Conservation (phyloP, 2,329 filamentous ascomycete species). For the Microthyrium microscopicum region DNA sequence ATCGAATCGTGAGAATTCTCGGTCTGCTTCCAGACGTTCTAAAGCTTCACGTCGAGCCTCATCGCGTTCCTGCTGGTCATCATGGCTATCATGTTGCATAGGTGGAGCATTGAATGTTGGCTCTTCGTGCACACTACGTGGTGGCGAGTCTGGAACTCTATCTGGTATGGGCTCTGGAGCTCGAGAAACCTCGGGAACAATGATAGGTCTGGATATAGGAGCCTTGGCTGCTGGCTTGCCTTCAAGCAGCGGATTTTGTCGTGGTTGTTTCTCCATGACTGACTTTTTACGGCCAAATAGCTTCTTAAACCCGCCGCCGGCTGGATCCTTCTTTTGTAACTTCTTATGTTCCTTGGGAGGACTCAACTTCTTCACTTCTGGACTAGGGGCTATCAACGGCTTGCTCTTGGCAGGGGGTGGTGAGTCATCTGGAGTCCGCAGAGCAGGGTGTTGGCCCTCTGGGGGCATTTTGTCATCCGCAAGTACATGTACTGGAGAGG, state of each 20-base stretch:
- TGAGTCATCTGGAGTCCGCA: constrained; percentile 19
- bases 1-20: constrained; percentile 56
- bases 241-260: not conserved
- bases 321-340: constrained; percentile 14
- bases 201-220: not conserved
- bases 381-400: too few relatives aligned
- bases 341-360: constrained; percentile 22
- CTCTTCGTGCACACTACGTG: constrained; percentile 3
- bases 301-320: constrained; percentile 22
- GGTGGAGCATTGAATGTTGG: constrained; percentile 20
- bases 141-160: constrained; percentile 7
- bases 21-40: constrained; percentile 41
- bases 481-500: constrained; percentile 9
- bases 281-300: constrained; percentile 22
- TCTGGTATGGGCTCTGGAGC: not conserved
- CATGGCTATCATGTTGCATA: constrained; percentile 25
- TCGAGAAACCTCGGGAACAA: not conserved
- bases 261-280: not conserved
- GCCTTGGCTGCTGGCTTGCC: constrained; percentile 5
- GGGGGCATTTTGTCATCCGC: too few relatives aligned
- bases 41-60: too few relatives aligned
- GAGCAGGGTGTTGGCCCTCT: constrained; percentile 25
- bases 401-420: constrained; percentile 11
- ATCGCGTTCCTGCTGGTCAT: constrained; percentile 43
- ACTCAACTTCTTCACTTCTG: constrained; percentile 16